Percentiles rank a stretch among this genome's conserved stretches.
Evolutionary conservation across 495 filamentous ascomycete genomes (phyloP).

Genomic region (Penicillium bovifimosum): DNA sequence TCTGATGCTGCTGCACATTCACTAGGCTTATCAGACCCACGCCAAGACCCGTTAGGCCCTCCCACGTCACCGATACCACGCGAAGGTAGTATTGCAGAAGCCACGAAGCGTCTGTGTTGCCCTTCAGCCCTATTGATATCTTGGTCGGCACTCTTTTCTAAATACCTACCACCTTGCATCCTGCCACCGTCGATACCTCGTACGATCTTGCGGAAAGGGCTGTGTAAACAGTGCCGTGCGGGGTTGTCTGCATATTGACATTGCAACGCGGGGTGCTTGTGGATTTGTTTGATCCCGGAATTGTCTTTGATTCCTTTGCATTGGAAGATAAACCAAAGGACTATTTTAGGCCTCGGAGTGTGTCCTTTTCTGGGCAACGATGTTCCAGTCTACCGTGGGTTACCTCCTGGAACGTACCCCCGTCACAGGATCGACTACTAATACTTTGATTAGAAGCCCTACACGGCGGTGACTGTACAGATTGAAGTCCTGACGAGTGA

Average conservation of each 20-base stretch:
- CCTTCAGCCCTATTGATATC: not conserved
- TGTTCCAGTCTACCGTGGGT: constrained; percentile 41
- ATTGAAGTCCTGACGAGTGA: constrained; percentile 89
- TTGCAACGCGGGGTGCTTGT: constrained; percentile 4
- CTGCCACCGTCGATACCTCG: not conserved
- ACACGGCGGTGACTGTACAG: constrained; percentile 88
- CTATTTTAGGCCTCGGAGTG: not conserved
- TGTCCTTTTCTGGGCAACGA: constrained; percentile 9
- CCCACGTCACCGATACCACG: constrained; percentile 23
- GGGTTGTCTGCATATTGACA: constrained; percentile 11
- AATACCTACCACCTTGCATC: not conserved
- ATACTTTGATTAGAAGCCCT: constrained; percentile 64
- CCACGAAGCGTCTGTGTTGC: not conserved
- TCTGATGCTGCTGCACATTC: not conserved
- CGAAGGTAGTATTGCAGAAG: constrained; percentile 11
- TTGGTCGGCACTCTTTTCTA: not conserved
- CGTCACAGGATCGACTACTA: constrained; percentile 2
- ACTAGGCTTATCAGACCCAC: not conserved
- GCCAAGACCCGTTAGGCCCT: constrained; percentile 13
- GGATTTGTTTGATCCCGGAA: not conserved
- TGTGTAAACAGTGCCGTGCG: constrained; percentile 15
- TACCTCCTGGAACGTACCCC: not conserved
- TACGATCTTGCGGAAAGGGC: not conserved
- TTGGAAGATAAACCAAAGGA: no score
- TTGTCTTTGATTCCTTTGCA: not conserved